Evolutionary conservation across 2,329 filamentous ascomycete genomes (phyloP).

Genomic region (Colletotrichum filicis): DNA sequence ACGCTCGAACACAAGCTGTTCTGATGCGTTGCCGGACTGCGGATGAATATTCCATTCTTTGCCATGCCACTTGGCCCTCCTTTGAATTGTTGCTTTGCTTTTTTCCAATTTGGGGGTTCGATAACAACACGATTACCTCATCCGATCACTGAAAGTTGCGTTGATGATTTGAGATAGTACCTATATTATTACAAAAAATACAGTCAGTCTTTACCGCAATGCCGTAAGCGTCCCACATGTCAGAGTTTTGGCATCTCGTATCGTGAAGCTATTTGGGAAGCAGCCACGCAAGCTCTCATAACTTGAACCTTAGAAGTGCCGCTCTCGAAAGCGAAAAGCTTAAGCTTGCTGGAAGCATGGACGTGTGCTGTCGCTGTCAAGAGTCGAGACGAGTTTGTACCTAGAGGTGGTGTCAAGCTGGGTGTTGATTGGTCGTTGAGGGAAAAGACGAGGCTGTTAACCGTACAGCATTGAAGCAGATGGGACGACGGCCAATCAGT

Average conservation of each 20-base stretch:
- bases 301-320: neutral
- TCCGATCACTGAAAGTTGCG: neutral
- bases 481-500: conserved; percentile 4
- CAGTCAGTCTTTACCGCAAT: conserved; percentile 27
- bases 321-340: neutral
- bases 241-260: conserved; percentile 11
- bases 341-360: neutral
- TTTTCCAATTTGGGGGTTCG: neutral
- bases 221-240: conserved; percentile 19
- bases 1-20: conserved; percentile 99
- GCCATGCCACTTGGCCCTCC: conserved; percentile 10
- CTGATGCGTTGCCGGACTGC: conserved; percentile 50
- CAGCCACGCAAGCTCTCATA: conserved; percentile 5
- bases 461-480: neutral
- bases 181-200: conserved; percentile 12
- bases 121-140: neutral
- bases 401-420: neutral
- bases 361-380: neutral
- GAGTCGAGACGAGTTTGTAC: neutral
- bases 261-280: neutral
- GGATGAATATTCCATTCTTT: conserved; percentile 6
- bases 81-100: neutral
- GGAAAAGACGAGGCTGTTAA: neutral
- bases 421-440: neutral
- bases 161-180: neutral